phyloP scores from a whole-genome alignment of 768 basidiomycete species.

The Phlegmacium glaucopus region DNA sequence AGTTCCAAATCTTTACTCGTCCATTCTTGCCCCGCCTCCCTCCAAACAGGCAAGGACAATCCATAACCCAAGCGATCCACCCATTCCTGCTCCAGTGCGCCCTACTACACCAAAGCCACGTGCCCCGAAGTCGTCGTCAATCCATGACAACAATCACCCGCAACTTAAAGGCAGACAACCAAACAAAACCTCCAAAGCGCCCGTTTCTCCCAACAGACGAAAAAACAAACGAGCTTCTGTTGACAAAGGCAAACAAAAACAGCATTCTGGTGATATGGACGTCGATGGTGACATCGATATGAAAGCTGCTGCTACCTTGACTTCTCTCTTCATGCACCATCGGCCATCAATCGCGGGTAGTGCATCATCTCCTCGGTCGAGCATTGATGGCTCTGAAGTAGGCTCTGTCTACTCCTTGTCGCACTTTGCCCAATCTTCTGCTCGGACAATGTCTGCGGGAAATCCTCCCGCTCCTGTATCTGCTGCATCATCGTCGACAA shows the following conservation, averaged over 20 bases:
- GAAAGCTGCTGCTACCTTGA: constrained; percentile 80
- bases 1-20: constrained; percentile 65
- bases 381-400: constrained; percentile 65
- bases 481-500: constrained; percentile 36
- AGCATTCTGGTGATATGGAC: constrained; percentile 31
- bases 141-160: constrained; percentile 48
- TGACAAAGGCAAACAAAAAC: constrained; percentile 50
- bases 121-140: constrained; percentile 34
- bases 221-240: constrained; percentile 36
- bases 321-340: constrained; percentile 64
- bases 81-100: constrained; percentile 49
- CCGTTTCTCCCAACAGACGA: constrained; percentile 38
- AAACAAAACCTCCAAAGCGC: constrained; percentile 28
- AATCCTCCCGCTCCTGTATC: constrained; percentile 37
- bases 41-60: constrained; percentile 77
- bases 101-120: constrained; percentile 41
- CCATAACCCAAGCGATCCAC: constrained; percentile 69
- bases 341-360: constrained; percentile 54
- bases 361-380: constrained; percentile 68
- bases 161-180: constrained; percentile 35
- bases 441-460: constrained; percentile 43
- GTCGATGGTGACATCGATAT: constrained; percentile 66
- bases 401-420: constrained; percentile 60
- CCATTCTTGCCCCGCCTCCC: constrained; percentile 75
- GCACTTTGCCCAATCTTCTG: constrained; percentile 66